Conservation (phyloP, 2,329 filamentous ascomycete genomes). For the Zopfia rhizophila region DNA sequence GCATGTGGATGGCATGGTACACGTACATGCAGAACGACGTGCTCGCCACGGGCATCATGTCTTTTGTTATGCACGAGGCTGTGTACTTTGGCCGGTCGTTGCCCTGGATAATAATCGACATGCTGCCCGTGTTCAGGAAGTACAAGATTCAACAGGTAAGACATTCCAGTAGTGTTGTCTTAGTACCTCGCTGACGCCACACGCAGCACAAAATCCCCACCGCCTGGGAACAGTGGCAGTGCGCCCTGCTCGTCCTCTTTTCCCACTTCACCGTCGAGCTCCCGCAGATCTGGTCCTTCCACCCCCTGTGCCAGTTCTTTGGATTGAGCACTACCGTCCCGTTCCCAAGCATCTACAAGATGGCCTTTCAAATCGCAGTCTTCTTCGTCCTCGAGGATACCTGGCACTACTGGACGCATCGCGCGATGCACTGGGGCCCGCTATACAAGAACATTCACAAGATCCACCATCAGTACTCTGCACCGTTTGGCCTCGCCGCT, state of each 20-base stretch:
- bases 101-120: conserved; percentile 93
- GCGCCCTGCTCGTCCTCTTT: conserved; percentile 89
- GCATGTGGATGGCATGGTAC: conserved; percentile 96
- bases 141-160: conserved; percentile 91
- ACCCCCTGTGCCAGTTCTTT: conserved; percentile 92
- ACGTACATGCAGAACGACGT: conserved; percentile 98
- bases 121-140: conserved; percentile 85
- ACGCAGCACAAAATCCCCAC: conserved; percentile 83
- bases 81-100: conserved; percentile 94
- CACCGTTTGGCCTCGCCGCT: conserved; percentile 93
- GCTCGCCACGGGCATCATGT: conserved; percentile 96
- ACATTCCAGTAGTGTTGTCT: conserved; percentile 1
- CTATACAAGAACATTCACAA: conserved; percentile 98
- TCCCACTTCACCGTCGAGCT: conserved; percentile 98
- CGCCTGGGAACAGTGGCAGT: conserved; percentile 92
- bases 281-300: conserved; percentile 99
- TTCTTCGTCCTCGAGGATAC: conserved; percentile 97
- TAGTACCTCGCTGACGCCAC: conserved; percentile 31
- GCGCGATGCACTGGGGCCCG: conserved; percentile 90
- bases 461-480: conserved; percentile 98
- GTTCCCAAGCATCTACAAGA: conserved; percentile 86
- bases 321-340: conserved; percentile 89
- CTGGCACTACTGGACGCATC: conserved; percentile 99
- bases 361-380: conserved; percentile 88
- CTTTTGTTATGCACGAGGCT: conserved; percentile 91